Conservation (phyloP, 2,329 filamentous ascomycete genomes). For the Thielaviopsis punctulata region DNA sequence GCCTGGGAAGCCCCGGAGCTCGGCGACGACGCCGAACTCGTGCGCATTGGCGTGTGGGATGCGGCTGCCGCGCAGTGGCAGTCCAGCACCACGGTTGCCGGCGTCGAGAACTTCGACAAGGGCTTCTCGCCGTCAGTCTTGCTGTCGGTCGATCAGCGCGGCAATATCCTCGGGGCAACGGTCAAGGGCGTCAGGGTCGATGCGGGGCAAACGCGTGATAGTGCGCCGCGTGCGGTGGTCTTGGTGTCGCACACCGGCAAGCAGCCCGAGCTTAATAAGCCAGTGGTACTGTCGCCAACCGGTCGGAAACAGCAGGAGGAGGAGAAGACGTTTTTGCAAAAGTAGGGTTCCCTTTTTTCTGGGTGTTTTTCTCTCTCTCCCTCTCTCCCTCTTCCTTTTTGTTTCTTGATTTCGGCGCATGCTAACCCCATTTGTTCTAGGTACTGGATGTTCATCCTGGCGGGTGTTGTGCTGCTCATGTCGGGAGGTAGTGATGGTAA, state of each 20-base stretch:
- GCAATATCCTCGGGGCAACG: conserved; percentile 29
- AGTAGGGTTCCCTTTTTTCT: conserved; percentile 28
- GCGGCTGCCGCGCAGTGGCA: conserved; percentile 28
- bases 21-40: conserved; percentile 26
- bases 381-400: neutral
- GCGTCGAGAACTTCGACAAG: conserved; percentile 40
- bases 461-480: conserved; percentile 35
- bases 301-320: conserved; percentile 42
- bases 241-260: conserved; percentile 30
- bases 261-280: conserved; percentile 44
- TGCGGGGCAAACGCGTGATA: conserved; percentile 46
- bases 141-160: conserved; percentile 28
- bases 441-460: conserved; percentile 49
- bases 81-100: conserved; percentile 37
- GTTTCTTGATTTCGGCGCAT: neutral
- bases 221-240: conserved; percentile 41
- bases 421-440: conserved; percentile 20
- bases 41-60: conserved; percentile 43
- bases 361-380: neutral
- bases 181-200: conserved; percentile 42
- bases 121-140: conserved; percentile 42
- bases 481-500: conserved; percentile 36
- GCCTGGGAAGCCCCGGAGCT: conserved; percentile 41
- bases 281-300: conserved; percentile 37
- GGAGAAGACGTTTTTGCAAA: conserved; percentile 51